phyloP scores from a whole-genome alignment of 1,139 yeast species.

The Schwanniomyces etchellsii region DNA sequence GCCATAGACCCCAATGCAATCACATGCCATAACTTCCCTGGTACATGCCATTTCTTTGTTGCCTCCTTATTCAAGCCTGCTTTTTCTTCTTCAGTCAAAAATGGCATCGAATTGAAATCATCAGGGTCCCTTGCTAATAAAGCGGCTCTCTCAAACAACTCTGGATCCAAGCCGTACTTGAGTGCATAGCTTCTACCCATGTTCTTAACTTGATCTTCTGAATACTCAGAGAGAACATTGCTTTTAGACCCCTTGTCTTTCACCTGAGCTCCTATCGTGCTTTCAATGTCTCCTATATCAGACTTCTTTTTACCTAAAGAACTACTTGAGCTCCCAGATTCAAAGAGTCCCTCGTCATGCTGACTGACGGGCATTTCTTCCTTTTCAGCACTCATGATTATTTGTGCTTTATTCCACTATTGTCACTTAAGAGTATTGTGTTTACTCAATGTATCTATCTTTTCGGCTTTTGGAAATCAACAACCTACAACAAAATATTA shows the following conservation, averaged over 20 bases:
- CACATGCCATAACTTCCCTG: slow-evolving; percentile 53
- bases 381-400: not conserved
- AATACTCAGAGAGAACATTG: slow-evolving; percentile 58
- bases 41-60: slow-evolving; percentile 64
- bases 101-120: slow-evolving; percentile 53
- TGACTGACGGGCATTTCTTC: not conserved
- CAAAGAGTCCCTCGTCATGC: slow-evolving; percentile 15
- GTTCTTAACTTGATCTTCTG: slow-evolving; percentile 59
- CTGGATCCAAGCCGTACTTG: slow-evolving; percentile 57
- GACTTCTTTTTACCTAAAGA: slow-evolving; percentile 12
- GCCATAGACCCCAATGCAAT: slow-evolving; percentile 78
- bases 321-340: slow-evolving; percentile 17
- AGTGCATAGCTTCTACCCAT: slow-evolving; percentile 70
- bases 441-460: too few species aligned
- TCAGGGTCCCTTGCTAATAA: slow-evolving; percentile 66
- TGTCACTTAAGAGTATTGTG: too few species aligned
- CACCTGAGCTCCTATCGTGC: slow-evolving; percentile 16
- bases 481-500: too few species aligned
- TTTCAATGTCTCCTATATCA: slow-evolving; percentile 19
- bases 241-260: slow-evolving; percentile 31
- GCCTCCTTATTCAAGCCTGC: slow-evolving; percentile 47
- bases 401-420: too few species aligned
- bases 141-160: slow-evolving; percentile 68
- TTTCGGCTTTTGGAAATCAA: too few species aligned
- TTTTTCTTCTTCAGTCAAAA: slow-evolving; percentile 56